Evolutionary conservation across 2,329 filamentous ascomycete species (phyloP), one percentile per base, ranked within the genome.

Genomic region (Penicillium sclerotiorum): DNA sequence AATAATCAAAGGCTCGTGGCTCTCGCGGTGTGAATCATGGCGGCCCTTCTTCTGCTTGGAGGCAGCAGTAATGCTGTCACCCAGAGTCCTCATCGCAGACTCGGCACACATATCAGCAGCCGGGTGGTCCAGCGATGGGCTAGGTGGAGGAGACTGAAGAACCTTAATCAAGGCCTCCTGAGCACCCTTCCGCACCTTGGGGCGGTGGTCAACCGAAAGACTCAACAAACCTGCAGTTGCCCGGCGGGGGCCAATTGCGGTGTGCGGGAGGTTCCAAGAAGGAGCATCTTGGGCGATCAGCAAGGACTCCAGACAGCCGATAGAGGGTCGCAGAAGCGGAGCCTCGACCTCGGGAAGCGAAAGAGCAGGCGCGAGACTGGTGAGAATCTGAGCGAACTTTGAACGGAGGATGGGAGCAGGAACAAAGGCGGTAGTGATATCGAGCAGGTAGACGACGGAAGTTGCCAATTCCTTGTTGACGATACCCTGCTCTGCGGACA

Each of bases 41-140:
- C 66, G 66, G 12, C 69, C 73, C 67, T 88, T 87, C 73, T 89
- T 93, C 59, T 81, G 84, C 53, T 85, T 82, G 13, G 84, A 80
- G 53, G 86, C 86, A 22, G 76, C 74, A 2, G 88, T 85, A 45
- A 95, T 80, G 47, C 73, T 74, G 55, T 92, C 86, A 60, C 85
- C 83, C 55, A 97, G 76, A 68, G 87, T 91, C 71, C 85, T 85
- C 73, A 96, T 80, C 18, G 90, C 90, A 21, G 89, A 92, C 71
- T 96, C 90, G 15, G 94, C 94, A 74, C 93, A 97, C 85, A 97
- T 93, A 67, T 96, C 92, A 39, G 93, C 89, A 21, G 91, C 94
- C 1, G 94, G 94, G 67, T 99, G 94, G 60, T 99, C 94, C 53
- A 96, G 75, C 3, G 90, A 92, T 1, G 94, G 94, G 57, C 90